Evolutionary conservation across 306 rosid species (phyloP), one percentile per base, ranked within the genome.

Genomic region (Lagenaria siceraria): DNA sequence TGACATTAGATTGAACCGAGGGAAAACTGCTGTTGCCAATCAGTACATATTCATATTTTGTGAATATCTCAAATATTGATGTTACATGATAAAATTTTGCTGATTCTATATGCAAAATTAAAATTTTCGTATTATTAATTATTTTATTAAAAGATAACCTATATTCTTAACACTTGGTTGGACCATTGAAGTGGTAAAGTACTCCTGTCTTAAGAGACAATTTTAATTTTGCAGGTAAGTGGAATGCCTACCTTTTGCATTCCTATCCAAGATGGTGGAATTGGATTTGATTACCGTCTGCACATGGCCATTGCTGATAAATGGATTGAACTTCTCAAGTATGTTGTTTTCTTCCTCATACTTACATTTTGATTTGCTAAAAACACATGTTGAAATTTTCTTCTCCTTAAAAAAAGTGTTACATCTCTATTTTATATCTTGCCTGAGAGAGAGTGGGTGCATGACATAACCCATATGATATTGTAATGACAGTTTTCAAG

Each of bases 301-400:
- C 98, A 94, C 21, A 94, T 94, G 98, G 98, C 98, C 55, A 83
- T 89, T 83, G 96, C 98, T 31, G 98, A 95, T 88, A 95, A 95
- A 86, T 95, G 98, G 98, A 95, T 95, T 66, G 97, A 95, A 80
- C 86, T 95, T 79, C 97, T 95, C 82, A 83, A 90, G 98, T 92
- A 89, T 78, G 83, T 82, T 84, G 42, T 31, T 54, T 58, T 77
- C 49, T 63, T 77, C 42, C 38, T n/a, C 25, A 15, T 62, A 52
- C 19, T 33, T 78, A n/a, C 25, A 21, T 65, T 61, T 12, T 43
- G 7, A 43, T 61, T 27, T 42, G 6, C 51, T 59, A 56, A 22
- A 56, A 56, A 7, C 43, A 56, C 43, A 43, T 7, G 12, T 42
- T n/a, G 31, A 35, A 76, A 31, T n/a, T 18, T n/a, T 8, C n/a